phyloP scores from a whole-genome alignment of 305 asterid species.

The Andrographis paniculata region DNA sequence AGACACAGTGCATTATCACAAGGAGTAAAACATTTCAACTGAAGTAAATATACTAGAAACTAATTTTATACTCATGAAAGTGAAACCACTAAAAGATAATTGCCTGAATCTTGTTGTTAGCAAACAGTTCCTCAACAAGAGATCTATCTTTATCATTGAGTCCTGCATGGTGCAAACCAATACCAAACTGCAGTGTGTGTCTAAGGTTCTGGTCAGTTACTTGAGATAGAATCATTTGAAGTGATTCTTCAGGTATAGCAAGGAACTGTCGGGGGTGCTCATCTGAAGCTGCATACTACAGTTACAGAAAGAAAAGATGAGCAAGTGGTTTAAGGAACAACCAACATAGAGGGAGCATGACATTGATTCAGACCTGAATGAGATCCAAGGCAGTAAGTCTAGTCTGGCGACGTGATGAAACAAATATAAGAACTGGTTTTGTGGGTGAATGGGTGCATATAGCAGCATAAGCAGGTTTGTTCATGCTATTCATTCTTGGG shows the following conservation, averaged over 20 bases:
- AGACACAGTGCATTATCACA: conserved; percentile 12
- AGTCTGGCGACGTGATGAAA: conserved; percentile 98
- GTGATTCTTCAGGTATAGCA: conserved; percentile 86
- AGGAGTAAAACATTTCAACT: not conserved
- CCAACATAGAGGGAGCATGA: conserved; percentile 11
- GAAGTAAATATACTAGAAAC: not conserved
- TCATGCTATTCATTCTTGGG: conserved; percentile 99
- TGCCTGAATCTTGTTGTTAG: conserved; percentile 97
- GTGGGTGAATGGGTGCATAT: conserved; percentile 95
- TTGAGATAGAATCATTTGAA: conserved; percentile 93
- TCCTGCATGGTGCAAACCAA: conserved; percentile 98
- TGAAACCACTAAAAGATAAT: conserved; percentile 15
- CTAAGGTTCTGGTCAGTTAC: conserved; percentile 92
- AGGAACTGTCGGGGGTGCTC: conserved; percentile 88
- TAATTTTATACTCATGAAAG: conserved; percentile 12
- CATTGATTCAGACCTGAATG: conserved; percentile 62
- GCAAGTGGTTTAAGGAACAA: conserved; percentile 14
- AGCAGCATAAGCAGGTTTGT: conserved; percentile 97
- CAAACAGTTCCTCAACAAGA: conserved; percentile 96
- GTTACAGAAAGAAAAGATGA: conserved; percentile 16
- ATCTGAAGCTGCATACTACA: conserved; percentile 94
- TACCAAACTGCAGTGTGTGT: conserved; percentile 96
- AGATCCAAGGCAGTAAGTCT: conserved; percentile 97
- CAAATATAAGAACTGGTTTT: conserved; percentile 96
- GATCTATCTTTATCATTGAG: conserved; percentile 94